These are phyloP conservation scores for Xylaria curta DNA, from an alignment of 495 filamentous ascomycete species.

Conservation along the genomic window DNA sequence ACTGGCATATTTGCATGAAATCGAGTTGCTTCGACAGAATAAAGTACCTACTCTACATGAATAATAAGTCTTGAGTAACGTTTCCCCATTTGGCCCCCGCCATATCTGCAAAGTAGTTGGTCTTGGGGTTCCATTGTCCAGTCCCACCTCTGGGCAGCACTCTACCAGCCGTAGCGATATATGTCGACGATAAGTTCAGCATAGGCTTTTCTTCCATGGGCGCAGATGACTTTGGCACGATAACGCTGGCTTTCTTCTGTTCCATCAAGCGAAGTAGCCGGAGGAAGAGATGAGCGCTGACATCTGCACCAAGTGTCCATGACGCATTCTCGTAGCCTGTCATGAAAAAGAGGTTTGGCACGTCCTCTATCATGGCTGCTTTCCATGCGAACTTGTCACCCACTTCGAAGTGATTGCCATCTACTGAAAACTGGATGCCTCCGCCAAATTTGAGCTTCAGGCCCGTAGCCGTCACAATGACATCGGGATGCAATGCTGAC, in stretches of 20 bases:
- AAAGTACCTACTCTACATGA: slow-evolving; percentile 14
- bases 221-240: slow-evolving; percentile 14
- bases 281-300: slow-evolving; percentile 47
- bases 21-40: neutral
- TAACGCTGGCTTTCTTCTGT: slow-evolving; percentile 28
- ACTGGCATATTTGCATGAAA: neutral
- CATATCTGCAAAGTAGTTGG: slow-evolving; percentile 28
- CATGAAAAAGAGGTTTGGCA: slow-evolving; percentile 64
- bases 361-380: slow-evolving; percentile 63
- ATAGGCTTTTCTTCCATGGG: slow-evolving; percentile 26
- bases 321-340: slow-evolving; percentile 65
- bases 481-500: slow-evolving; percentile 66
- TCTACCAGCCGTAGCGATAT: slow-evolving; percentile 6
- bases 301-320: slow-evolving; percentile 68
- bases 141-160: slow-evolving; percentile 23
- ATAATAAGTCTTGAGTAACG: slow-evolving; percentile 21
- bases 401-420: slow-evolving; percentile 59
- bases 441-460: slow-evolving; percentile 64
- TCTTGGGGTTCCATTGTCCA: slow-evolving; percentile 25
- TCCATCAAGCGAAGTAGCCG: slow-evolving; percentile 24
- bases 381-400: slow-evolving; percentile 62
- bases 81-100: slow-evolving; percentile 26
- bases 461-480: slow-evolving; percentile 80
- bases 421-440: slow-evolving; percentile 58
- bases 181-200: slow-evolving; percentile 26